Base-by-base conservation (phyloP, 2,329 filamentous ascomycete genomes). In the Paraphoma chrysanthemicola region DNA sequence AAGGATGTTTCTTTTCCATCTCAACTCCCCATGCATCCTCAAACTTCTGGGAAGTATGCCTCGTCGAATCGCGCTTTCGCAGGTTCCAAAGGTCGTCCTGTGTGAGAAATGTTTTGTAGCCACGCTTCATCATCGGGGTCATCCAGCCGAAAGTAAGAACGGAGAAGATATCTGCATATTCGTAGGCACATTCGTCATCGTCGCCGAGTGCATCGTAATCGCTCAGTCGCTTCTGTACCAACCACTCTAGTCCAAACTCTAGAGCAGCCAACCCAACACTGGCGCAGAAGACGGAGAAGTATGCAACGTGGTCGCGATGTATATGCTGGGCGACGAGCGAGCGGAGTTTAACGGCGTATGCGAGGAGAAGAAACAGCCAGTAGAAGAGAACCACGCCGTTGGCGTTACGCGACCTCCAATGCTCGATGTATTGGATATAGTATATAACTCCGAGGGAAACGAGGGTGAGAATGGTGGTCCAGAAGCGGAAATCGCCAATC, bases 31-130 rank as follows among this genome's bases (percentile, higher is more conserved):
- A 99, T 0, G 90, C 86, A 43, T 86, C 79, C 31, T 91, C 86
- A 62, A 99, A 91, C 1, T 82, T 80, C 31, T 82, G 79, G 4
- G 90, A 88, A 0, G 94, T 96, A 11, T 83, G 81, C 63, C 87
- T 87, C 10, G 94, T 96, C 33, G 90, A 90, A 73, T 98, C 94
- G 56, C 85, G 81, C 70, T 88, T 89, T 41, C 93, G 87, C 55
- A 99, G 82, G 58, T 92, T 94, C 96, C 96, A 99, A 23, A 99
- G 84, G 76, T 99, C 94, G 62, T 97, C 92, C 75, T 98, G 93
- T 1, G 93, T 97, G 59, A 99, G 82, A 75, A 88, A 99, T 56
- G 93, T 87, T 71, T 90, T 91, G 81, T 99, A 98, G 1, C 95
- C 95, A 72, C 90, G 90, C 72, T 88, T 93, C 95, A 99, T 99